Conservation (phyloP, 352 stramenopile species). For the Phytopythium ostracodes region DNA sequence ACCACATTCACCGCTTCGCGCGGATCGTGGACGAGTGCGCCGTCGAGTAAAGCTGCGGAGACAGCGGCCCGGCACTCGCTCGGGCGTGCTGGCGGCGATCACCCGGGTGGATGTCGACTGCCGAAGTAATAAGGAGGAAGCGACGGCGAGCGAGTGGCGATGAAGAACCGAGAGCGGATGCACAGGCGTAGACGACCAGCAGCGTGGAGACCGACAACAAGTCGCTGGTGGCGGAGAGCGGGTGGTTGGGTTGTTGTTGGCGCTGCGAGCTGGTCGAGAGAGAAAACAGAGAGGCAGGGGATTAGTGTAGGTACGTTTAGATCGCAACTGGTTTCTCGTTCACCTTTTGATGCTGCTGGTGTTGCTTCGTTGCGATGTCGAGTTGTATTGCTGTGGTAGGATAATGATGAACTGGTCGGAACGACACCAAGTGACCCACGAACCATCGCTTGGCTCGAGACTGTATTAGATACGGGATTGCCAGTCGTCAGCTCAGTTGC, state of each 20-base stretch:
- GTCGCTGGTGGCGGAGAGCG: neutral
- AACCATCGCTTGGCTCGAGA: neutral
- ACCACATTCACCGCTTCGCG: slow-evolving; percentile 86
- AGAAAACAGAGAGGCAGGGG: neutral
- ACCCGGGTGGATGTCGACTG: neutral
- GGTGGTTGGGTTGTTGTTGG: neutral
- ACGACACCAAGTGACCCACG: neutral
- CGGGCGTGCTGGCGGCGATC: neutral
- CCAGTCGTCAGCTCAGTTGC: neutral
- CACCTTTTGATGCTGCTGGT: neutral
- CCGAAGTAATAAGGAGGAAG: slow-evolving; percentile 7
- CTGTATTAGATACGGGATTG: neutral
- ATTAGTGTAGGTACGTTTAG: slow-evolving; percentile 12
- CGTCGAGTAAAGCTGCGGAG: slow-evolving; percentile 11
- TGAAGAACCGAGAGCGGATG: neutral
- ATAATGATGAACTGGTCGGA: neutral
- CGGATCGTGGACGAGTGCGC: slow-evolving; percentile 84
- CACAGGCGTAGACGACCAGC: neutral
- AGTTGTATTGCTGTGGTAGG: too few relatives aligned
- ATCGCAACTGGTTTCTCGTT: slow-evolving; percentile 9
- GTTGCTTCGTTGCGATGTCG: neutral
- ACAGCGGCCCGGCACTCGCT: neutral
- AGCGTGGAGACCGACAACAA: neutral
- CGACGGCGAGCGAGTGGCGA: neutral
- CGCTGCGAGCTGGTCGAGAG: neutral